These are phyloP conservation scores for Ophiosphaerella korrae DNA, from an alignment of 2,329 filamentous ascomycete genomes.

Conservation along the genomic window DNA sequence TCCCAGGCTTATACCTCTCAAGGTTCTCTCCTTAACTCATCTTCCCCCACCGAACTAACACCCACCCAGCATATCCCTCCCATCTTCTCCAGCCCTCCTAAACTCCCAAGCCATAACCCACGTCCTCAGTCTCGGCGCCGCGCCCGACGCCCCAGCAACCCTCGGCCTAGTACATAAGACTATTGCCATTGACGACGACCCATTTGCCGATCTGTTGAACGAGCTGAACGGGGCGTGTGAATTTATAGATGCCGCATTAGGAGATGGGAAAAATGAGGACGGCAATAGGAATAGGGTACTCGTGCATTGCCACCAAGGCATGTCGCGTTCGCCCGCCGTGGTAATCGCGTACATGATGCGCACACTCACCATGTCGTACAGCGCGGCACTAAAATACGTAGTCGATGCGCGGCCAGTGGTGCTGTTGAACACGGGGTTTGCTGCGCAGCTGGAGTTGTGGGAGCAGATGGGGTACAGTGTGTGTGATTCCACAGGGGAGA, in stretches of 20 bases:
- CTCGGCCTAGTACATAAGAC: conserved; percentile 3
- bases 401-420: conserved; percentile 2
- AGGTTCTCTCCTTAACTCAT: not conserved
- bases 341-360: conserved; percentile 22
- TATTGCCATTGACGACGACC: conserved; percentile 17
- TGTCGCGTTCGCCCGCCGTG: conserved; percentile 15
- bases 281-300: conserved; percentile 6
- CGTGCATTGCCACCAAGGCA: conserved; percentile 19
- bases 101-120: conserved; percentile 12
- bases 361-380: conserved; percentile 4
- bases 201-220: conserved; percentile 13
- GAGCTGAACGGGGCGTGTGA: conserved; percentile 7
- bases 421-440: conserved; percentile 17
- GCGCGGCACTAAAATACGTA: conserved; percentile 10
- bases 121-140: conserved; percentile 10
- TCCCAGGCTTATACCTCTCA: conserved; percentile 14
- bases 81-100: not conserved
- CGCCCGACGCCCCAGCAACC: not conserved
- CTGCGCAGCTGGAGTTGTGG: conserved; percentile 19
- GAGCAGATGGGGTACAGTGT: conserved; percentile 5
- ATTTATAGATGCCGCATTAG: conserved; percentile 13
- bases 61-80: conserved; percentile 2
- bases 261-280: not conserved
- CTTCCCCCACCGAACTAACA: not conserved
- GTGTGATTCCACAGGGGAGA: not conserved